Evolutionary conservation across 371 early-diverging fungal species (phyloP).

Genomic region (Mucor ambiguus): DNA sequence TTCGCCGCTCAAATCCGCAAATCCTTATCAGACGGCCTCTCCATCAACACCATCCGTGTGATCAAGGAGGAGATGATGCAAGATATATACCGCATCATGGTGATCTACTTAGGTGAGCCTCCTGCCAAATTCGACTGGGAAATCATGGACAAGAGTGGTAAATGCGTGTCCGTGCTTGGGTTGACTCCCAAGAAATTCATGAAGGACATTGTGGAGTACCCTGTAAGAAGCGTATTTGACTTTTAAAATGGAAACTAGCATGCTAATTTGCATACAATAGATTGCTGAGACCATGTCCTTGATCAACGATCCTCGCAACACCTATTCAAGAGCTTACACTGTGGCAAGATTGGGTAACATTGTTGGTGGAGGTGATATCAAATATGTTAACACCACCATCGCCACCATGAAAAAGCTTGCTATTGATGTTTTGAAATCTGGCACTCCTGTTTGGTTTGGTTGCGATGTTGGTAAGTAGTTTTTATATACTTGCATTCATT

Average conservation of each 20-base stretch:
- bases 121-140: slow-evolving; percentile 74
- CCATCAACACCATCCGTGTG: slow-evolving; percentile 36
- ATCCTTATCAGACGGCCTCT: slow-evolving; percentile 45
- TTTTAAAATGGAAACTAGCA: neutral
- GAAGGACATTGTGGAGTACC: slow-evolving; percentile 64
- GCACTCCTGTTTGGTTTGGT: slow-evolving; percentile 83
- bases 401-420: slow-evolving; percentile 66
- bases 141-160: slow-evolving; percentile 70
- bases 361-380: slow-evolving; percentile 65
- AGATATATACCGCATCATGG: slow-evolving; percentile 74
- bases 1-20: slow-evolving; percentile 65
- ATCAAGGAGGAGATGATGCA: slow-evolving; percentile 66
- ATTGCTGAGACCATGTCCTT: slow-evolving; percentile 69
- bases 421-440: slow-evolving; percentile 58
- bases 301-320: slow-evolving; percentile 81
- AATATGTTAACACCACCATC: slow-evolving; percentile 68
- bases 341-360: slow-evolving; percentile 80
- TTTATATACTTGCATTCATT: neutral
- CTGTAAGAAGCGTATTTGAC: slow-evolving; percentile 45
- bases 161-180: slow-evolving; percentile 54
- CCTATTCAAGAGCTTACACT: slow-evolving; percentile 63
- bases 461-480: slow-evolving; percentile 76
- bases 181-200: slow-evolving; percentile 72
- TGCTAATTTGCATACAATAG: slow-evolving; percentile 31
- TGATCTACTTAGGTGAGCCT: slow-evolving; percentile 78